Percentiles rank a stretch among this genome's conserved stretches.
Evolutionary conservation across 129 eudicot genomes (phyloP).

Genomic region (Cynara cardunculus): DNA sequence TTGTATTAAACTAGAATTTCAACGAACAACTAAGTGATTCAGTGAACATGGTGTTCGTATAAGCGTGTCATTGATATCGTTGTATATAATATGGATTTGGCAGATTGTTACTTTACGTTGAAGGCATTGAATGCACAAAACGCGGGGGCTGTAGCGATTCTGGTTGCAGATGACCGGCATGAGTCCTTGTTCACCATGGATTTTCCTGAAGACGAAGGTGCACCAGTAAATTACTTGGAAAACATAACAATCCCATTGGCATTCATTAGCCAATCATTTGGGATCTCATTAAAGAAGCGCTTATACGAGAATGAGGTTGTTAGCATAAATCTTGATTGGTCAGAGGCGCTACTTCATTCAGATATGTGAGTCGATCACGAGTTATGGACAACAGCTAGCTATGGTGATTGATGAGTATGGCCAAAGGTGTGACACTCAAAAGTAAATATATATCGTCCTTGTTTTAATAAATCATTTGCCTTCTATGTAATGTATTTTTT

Average conservation of each 20-base stretch:
- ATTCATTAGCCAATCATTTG: slow-evolving; percentile 58
- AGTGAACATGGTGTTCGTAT: neutral
- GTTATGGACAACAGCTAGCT: neutral
- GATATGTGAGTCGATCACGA: slow-evolving; percentile 63
- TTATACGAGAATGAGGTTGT: slow-evolving; percentile 50
- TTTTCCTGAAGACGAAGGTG: slow-evolving; percentile 31
- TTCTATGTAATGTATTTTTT: too few relatives aligned
- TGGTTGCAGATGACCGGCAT: slow-evolving; percentile 49
- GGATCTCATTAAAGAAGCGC: slow-evolving; percentile 55
- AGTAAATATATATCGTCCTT: neutral
- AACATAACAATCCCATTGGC: slow-evolving; percentile 64
- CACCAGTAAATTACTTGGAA: slow-evolving; percentile 29
- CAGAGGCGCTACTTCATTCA: slow-evolving; percentile 66
- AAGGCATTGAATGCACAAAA: slow-evolving; percentile 86
- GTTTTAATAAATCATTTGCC: too few relatives aligned
- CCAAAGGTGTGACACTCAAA: slow-evolving; percentile 63
- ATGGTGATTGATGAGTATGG: slow-evolving; percentile 53
- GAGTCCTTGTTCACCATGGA: slow-evolving; percentile 68
- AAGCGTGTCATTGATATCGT: neutral
- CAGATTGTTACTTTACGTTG: slow-evolving; percentile 66
- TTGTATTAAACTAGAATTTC: too few relatives aligned
- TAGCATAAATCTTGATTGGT: slow-evolving; percentile 69
- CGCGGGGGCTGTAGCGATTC: slow-evolving; percentile 75
- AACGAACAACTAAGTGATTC: too few relatives aligned
- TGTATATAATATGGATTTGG: slow-evolving; percentile 3